Percentiles rank a stretch among this genome's conserved stretches.
phyloP scores from a whole-genome alignment of 208 protist genomes.

The Trypanosoma congolense region DNA sequence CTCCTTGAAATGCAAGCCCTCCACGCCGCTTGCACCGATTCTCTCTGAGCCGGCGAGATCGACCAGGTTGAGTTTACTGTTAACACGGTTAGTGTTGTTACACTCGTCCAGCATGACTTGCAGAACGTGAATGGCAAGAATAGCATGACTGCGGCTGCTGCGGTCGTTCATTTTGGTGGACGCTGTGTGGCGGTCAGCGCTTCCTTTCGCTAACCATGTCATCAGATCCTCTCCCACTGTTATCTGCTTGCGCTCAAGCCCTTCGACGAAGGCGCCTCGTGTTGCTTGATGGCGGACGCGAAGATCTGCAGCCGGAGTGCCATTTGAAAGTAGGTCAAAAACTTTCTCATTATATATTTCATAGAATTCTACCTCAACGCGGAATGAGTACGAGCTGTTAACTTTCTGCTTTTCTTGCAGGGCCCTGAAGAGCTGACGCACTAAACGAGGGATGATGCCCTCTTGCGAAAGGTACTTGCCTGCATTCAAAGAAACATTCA shows the following conservation, averaged over 20 bases:
- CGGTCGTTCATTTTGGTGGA: constrained; percentile 85
- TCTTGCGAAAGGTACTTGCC: constrained; percentile 7
- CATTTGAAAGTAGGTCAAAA: constrained; percentile 63
- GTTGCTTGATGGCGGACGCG: constrained; percentile 64
- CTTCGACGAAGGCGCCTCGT: constrained; percentile 75
- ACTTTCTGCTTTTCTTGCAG: constrained; percentile 49
- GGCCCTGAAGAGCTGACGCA: constrained; percentile 52
- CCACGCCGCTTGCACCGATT: constrained; percentile 52
- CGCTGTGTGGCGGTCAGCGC: constrained; percentile 76
- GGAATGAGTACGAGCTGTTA: constrained; percentile 64
- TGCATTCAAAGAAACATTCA: not conserved
- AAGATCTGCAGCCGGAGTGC: constrained; percentile 36
- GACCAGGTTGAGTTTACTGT: constrained; percentile 88
- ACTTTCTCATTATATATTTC: constrained; percentile 92
- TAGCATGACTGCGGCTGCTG: constrained; percentile 86
- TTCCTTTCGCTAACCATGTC: constrained; percentile 61
- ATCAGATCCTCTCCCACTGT: constrained; percentile 60
- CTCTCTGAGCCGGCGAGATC: constrained; percentile 93
- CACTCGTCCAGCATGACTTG: constrained; percentile 54
- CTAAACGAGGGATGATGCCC: constrained; percentile 79
- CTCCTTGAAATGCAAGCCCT: constrained; percentile 62
- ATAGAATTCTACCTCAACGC: constrained; percentile 72
- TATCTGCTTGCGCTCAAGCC: constrained; percentile 47
- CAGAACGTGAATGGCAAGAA: constrained; percentile 71
- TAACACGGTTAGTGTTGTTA: constrained; percentile 42